Conservation (phyloP, 2,329 filamentous ascomycete genomes). For the Talaromyces islandicus region DNA sequence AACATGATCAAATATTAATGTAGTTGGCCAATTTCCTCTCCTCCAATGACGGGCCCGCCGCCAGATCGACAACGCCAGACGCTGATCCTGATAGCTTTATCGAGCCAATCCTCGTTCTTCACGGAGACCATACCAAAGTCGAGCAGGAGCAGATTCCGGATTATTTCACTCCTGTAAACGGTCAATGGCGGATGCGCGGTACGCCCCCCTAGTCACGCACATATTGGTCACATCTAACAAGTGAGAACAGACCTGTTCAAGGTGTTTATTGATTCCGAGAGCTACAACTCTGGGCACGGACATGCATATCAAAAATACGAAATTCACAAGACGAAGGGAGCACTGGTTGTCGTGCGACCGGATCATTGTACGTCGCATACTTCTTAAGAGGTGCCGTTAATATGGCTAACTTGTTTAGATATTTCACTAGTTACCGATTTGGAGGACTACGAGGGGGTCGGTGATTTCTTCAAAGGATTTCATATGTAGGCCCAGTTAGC, state of each 20-base stretch:
- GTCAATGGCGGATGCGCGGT: conserved; percentile 52
- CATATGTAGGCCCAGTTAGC: not conserved
- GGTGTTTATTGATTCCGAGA: conserved; percentile 4
- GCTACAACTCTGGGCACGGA: conserved; percentile 8
- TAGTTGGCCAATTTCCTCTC: conserved; percentile 36
- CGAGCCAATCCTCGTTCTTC: conserved; percentile 51
- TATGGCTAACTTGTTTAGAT: not conserved
- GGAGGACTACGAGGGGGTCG: not conserved
- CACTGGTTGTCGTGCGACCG: conserved; percentile 56
- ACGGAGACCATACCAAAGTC: conserved; percentile 42
- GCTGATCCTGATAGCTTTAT: conserved; percentile 51
- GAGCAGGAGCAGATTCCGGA: conserved; percentile 50
- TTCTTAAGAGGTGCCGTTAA: not conserved
- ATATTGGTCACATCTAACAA: not conserved
- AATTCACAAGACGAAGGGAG: conserved; percentile 50
- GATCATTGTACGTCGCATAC: conserved; percentile 36
- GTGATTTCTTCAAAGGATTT: not conserved
- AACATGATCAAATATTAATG: not conserved
- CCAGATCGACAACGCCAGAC: conserved; percentile 37
- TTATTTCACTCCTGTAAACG: conserved; percentile 52
- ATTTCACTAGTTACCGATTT: conserved; percentile 4
- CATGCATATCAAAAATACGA: conserved; percentile 49
- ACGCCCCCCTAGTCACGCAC: conserved; percentile 11
- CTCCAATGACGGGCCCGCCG: conserved; percentile 37
- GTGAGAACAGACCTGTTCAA: conserved; percentile 4